Conservation (phyloP, 2,329 filamentous ascomycete genomes). For the Hymenoscyphus fructigenus region DNA sequence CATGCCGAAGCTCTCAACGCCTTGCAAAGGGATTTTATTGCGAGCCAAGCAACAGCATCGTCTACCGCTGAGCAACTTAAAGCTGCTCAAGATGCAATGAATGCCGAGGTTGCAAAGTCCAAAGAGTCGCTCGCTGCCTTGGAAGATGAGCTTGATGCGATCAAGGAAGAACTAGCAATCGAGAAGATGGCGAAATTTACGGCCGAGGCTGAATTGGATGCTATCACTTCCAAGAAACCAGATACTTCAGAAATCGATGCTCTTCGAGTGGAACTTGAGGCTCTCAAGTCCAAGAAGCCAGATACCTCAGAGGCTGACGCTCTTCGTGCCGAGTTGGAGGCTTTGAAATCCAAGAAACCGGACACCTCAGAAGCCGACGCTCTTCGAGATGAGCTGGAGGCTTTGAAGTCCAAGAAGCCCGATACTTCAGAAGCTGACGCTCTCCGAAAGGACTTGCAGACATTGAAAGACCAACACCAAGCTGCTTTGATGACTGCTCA, state of each 20-base stretch:
- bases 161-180: slow-evolving; percentile 36
- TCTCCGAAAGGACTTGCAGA: slow-evolving; percentile 50
- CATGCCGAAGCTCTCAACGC: slow-evolving; percentile 45
- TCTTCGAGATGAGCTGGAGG: slow-evolving; percentile 48
- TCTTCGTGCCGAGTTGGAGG: slow-evolving; percentile 49
- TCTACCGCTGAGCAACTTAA: slow-evolving; percentile 25
- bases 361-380: slow-evolving; percentile 42
- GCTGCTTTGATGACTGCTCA: slow-evolving; percentile 41
- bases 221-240: slow-evolving; percentile 53
- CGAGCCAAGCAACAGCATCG: slow-evolving; percentile 39
- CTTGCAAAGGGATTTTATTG: slow-evolving; percentile 47
- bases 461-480: slow-evolving; percentile 48
- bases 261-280: slow-evolving; percentile 54
- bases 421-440: slow-evolving; percentile 57
- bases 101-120: slow-evolving; percentile 47
- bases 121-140: slow-evolving; percentile 38
- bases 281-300: slow-evolving; percentile 53
- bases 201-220: slow-evolving; percentile 57
- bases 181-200: slow-evolving; percentile 46
- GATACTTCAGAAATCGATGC: slow-evolving; percentile 47
- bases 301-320: slow-evolving; percentile 42
- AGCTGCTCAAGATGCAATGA: slow-evolving; percentile 40
- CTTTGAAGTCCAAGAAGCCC: slow-evolving; percentile 53
- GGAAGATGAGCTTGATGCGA: slow-evolving; percentile 30
- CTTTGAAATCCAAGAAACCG: slow-evolving; percentile 53